Percentiles rank a stretch among this genome's conserved stretches.
These are phyloP conservation scores for Chlamydomonas reinhardtii DNA, from an alignment of 163 green algal genomes.

Conservation along the genomic window DNA sequence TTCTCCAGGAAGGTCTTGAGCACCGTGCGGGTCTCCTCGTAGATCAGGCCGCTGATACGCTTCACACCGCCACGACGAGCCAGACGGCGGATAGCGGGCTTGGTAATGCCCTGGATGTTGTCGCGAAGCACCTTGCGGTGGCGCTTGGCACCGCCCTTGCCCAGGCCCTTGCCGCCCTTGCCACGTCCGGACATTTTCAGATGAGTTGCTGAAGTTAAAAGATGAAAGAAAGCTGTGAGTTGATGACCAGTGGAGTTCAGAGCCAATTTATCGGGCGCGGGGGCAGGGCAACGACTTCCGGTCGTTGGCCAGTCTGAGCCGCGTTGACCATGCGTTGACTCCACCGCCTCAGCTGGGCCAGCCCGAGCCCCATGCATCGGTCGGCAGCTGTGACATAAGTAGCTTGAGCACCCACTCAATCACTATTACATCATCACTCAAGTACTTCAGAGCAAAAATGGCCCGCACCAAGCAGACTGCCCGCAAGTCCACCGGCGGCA, in stretches of 20 bases:
- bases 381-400: too few relatives aligned
- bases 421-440: too few relatives aligned
- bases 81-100: conserved; percentile 91
- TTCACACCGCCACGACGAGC: conserved; percentile 93
- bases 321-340: too few relatives aligned
- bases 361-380: too few relatives aligned
- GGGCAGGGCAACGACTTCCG: too few relatives aligned
- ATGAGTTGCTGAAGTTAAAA: too few relatives aligned
- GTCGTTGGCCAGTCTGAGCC: too few relatives aligned
- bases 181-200: conserved; percentile 73
- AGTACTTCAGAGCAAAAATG: conserved; percentile 48
- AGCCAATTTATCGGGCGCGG: too few relatives aligned
- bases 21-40: conserved; percentile 96
- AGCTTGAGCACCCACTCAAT: too few relatives aligned
- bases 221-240: too few relatives aligned
- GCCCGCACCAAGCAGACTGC: conserved; percentile 86
- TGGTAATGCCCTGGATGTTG: conserved; percentile 97
- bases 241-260: too few relatives aligned
- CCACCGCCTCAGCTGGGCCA: too few relatives aligned
- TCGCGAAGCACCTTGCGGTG: conserved; percentile 95
- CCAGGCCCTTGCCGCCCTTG: conserved; percentile 94
- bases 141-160: conserved; percentile 95
- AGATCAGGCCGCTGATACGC: conserved; percentile 96
- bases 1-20: conserved; percentile 71
- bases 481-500: conserved; percentile 88